Percentiles rank a stretch among this genome's conserved stretches.
Conservation (phyloP, 371 early-diverging fungal species). For the Haplosporangium sp. region DNA sequence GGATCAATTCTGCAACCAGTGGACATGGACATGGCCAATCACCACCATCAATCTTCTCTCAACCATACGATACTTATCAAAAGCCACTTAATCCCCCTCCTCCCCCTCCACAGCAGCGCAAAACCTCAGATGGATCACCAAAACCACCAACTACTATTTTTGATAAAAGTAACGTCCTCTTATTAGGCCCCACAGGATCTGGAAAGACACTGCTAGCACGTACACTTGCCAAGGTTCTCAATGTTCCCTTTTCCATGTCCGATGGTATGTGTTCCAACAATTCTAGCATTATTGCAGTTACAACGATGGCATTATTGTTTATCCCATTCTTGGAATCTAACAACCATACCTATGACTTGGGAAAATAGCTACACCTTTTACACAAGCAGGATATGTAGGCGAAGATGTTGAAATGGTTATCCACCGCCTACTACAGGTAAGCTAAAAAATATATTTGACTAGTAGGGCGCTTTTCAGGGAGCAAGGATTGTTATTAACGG, state of each 20-base stretch:
- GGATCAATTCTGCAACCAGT: constrained; percentile 47
- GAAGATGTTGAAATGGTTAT: constrained; percentile 94
- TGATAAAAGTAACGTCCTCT: constrained; percentile 91
- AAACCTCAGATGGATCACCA: constrained; percentile 11
- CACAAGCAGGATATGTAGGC: constrained; percentile 95
- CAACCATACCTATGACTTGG: neutral
- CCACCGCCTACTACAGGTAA: constrained; percentile 83
- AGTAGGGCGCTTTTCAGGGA: neutral
- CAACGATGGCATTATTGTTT: neutral
- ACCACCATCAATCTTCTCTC: constrained; percentile 52
- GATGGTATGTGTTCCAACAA: constrained; percentile 63
- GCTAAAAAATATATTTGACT: neutral
- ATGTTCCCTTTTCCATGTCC: constrained; percentile 93
- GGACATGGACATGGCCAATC: constrained; percentile 29
- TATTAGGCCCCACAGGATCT: constrained; percentile 90
- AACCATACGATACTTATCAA: constrained; percentile 50
- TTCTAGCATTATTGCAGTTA: neutral
- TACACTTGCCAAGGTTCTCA: constrained; percentile 85
- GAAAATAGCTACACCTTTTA: constrained; percentile 80
- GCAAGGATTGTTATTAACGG: neutral
- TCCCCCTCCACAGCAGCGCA: constrained; percentile 20
- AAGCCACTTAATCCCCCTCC: constrained; percentile 23
- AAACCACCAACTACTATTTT: constrained; percentile 60
- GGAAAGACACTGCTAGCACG: constrained; percentile 86
- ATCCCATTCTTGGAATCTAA: neutral